These are phyloP conservation scores for Malassezia dermatis DNA, from an alignment of 1,284 basidiomycete species.

Conservation along the genomic window DNA sequence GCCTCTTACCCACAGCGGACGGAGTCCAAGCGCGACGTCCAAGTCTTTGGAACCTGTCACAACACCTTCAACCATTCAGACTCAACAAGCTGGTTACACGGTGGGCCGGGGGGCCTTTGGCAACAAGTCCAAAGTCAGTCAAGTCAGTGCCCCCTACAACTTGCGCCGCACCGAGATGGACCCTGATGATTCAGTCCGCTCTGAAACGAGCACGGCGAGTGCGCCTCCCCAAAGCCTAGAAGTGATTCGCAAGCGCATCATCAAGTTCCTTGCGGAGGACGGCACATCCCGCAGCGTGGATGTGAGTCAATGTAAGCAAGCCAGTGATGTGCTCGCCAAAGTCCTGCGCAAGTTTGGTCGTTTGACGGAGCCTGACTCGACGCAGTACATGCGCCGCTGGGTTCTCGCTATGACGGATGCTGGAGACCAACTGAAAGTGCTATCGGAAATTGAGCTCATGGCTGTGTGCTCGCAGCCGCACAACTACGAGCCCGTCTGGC, in stretches of 20 bases:
- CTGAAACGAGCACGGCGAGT: neutral
- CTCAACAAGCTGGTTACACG: conserved; percentile 21
- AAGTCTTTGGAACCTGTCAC: neutral
- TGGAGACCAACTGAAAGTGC: conserved; percentile 33
- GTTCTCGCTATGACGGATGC: conserved; percentile 25
- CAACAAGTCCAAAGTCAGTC: conserved; percentile 5
- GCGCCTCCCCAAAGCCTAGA: conserved; percentile 19
- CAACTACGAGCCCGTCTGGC: conserved; percentile 64
- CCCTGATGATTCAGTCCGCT: conserved; percentile 2
- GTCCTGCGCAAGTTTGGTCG: conserved; percentile 45
- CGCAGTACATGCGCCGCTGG: conserved; percentile 29
- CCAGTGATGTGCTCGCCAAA: conserved; percentile 38
- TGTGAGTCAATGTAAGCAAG: conserved; percentile 38
- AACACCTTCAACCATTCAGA: neutral
- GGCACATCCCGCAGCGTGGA: conserved; percentile 40
- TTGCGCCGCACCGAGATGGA: conserved; percentile 7
- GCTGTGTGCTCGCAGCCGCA: conserved; percentile 73
- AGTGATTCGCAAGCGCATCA: conserved; percentile 35
- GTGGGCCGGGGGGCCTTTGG: conserved; percentile 35
- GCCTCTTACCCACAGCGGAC: neutral
- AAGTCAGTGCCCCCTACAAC: conserved; percentile 17
- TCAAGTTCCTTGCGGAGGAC: conserved; percentile 45
- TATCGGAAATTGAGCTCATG: conserved; percentile 58
- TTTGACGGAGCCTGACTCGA: conserved; percentile 33
- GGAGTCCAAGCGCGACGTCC: neutral